Base-by-base conservation (phyloP, 345 rosid species). In the Trapa incisa region DNA sequence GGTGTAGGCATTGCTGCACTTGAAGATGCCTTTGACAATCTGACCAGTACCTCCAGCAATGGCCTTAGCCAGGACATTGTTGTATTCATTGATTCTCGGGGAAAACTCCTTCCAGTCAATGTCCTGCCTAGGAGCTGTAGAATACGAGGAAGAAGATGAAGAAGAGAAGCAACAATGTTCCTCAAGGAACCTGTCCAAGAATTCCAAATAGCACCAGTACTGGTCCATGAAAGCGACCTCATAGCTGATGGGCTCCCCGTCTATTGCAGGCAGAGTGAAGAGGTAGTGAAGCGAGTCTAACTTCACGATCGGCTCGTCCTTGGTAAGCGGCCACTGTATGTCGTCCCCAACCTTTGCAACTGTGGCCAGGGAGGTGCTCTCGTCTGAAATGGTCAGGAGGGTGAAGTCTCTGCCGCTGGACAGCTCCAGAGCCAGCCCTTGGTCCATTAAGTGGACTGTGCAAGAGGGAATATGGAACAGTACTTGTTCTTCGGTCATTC, bases 31-130 rank as follows among this genome's bases (percentile, higher is more conserved):
- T 64, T 82, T 85, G 29, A 90, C 87, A 53, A 93, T 85, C 74
- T 88, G 98, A 57, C 97, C 96, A 50, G 95, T 93, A n/a, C 97
- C 97, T 68, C 94, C 97, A 0, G 97, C 96, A 61, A 90, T 93
- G 8, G 96, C 97, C 81, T 78, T 84, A 14, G 97, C 91, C 66
- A 91, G 75, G 77, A 88, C 70, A 65, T 75, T 84, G 70, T 90
- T 87, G 33, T 93, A 93, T 72, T 83, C 81, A 42, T 86, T 91
- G 71, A 93, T 81, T 70, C 70, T 87, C 0, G 96, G 98, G 39
- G 97, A 97, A 75, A 87, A 88, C 74, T 87, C 89, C 69, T 81
- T 80, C 96, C 96, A 93, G 33, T 93, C 79, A 29, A 89, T 58
- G 64, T 79, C 56, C 6, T 62, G 77, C 3, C 63, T 80, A 37